Evolutionary conservation across 441 rosid species (phyloP).

Genomic region (Populus trichocarpa): DNA sequence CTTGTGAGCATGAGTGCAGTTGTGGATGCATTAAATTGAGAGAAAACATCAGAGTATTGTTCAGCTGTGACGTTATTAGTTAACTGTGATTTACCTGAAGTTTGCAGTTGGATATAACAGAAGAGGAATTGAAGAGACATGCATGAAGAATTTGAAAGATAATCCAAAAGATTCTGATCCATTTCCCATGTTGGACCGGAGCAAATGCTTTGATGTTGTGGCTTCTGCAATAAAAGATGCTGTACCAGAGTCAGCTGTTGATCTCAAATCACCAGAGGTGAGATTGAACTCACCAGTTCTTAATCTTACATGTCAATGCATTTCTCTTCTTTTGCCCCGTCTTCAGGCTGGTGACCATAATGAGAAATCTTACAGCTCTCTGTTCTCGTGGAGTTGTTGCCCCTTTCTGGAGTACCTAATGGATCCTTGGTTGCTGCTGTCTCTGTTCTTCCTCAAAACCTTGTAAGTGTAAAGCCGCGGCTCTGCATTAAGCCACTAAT

Average conservation of each 20-base stretch:
- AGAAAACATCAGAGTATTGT: neutral
- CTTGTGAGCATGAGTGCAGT: neutral
- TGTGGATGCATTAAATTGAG: neutral
- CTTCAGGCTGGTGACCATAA: constrained; percentile 2
- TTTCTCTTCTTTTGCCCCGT: neutral
- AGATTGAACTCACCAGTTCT: neutral
- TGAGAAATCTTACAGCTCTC: constrained; percentile 48
- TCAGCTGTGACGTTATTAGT: neutral
- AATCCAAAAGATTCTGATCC: constrained; percentile 34
- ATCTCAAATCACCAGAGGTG: constrained; percentile 88
- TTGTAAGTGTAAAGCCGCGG: constrained; percentile 70
- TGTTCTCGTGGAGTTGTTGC: constrained; percentile 78
- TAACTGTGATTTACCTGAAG: constrained; percentile 28
- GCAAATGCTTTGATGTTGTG: constrained; percentile 70
- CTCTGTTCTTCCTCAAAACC: constrained; percentile 65
- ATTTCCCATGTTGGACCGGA: constrained; percentile 61
- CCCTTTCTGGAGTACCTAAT: constrained; percentile 62
- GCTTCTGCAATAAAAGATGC: constrained; percentile 81
- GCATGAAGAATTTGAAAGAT: constrained; percentile 39
- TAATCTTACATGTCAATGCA: neutral
- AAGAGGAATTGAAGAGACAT: constrained; percentile 72
- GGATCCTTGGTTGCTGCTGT: constrained; percentile 65
- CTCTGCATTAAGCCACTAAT: constrained; percentile 71
- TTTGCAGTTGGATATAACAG: constrained; percentile 90
- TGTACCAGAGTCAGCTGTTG: constrained; percentile 69